phyloP scores from a whole-genome alignment of 2,329 filamentous ascomycete species.

The Aspergillus flavus region DNA sequence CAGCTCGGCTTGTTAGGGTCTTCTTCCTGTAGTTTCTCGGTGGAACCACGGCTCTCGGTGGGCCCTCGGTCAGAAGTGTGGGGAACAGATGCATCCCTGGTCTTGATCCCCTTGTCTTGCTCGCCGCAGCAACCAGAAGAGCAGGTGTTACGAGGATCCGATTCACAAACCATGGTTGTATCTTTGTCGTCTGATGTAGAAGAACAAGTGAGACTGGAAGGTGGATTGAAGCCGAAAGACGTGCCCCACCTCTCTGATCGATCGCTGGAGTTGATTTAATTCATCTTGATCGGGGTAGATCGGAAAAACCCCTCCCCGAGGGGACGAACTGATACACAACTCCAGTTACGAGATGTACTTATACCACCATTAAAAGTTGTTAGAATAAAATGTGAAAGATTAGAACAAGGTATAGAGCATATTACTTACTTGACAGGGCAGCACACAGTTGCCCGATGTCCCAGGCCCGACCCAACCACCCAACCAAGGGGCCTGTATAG shows the following conservation, averaged over 20 bases:
- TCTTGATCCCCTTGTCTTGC: background rate
- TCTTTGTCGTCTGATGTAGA: background rate
- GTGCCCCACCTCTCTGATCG: background rate
- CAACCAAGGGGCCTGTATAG: no score
- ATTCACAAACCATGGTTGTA: background rate
- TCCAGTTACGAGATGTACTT: no score
- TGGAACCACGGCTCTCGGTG: background rate
- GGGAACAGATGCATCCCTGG: background rate
- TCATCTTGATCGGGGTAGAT: no score
- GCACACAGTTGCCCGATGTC: no score
- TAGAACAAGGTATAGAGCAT: no score
- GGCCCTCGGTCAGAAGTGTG: background rate
- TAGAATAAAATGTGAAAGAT: no score
- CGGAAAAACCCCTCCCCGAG: no score
- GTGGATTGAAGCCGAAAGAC: background rate
- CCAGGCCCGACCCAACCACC: no score
- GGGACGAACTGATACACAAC: no score
- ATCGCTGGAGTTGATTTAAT: no score
- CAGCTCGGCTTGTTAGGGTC: conserved; percentile 32
- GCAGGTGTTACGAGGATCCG: background rate
- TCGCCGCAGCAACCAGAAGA: background rate
- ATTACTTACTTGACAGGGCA: no score
- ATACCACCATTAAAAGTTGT: no score
- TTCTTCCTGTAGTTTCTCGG: background rate
- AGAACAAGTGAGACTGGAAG: background rate